Conservation (phyloP, 1,139 yeast species). For the Blastobotrys aristatus region DNA sequence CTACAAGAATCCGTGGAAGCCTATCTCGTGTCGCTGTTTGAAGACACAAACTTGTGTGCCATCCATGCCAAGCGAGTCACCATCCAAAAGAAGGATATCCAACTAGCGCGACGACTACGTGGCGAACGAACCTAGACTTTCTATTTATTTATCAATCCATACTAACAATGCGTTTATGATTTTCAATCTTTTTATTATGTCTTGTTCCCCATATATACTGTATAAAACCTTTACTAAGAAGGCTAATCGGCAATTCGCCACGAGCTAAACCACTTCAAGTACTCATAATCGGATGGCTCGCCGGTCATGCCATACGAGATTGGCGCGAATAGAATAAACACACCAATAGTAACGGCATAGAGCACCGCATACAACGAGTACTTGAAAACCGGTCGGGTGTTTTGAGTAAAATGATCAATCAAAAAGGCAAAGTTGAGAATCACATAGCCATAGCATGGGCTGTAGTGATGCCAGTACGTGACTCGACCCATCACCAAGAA, state of each 20-base stretch:
- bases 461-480: slow-evolving; percentile 93
- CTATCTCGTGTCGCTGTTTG: slow-evolving; percentile 80
- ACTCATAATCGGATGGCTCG: slow-evolving; percentile 57
- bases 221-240: no score
- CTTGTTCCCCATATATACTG: background rate
- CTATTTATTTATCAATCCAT: background rate
- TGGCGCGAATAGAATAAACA: slow-evolving; percentile 70
- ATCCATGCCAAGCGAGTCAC: slow-evolving; percentile 99
- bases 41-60: slow-evolving; percentile 98
- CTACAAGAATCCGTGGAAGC: slow-evolving; percentile 98
- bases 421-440: slow-evolving; percentile 74
- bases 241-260: slow-evolving; percentile 49
- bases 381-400: slow-evolving; percentile 31
- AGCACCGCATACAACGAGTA: slow-evolving; percentile 38
- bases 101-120: slow-evolving; percentile 98
- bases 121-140: slow-evolving; percentile 47
- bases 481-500: slow-evolving; percentile 95
- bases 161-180: background rate
- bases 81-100: slow-evolving; percentile 98
- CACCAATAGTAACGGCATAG: slow-evolving; percentile 55
- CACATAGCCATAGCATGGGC: slow-evolving; percentile 95
- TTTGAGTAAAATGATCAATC: slow-evolving; percentile 55
- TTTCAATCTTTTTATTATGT: no score
- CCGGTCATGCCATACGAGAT: slow-evolving; percentile 91
- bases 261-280: slow-evolving; percentile 68